Evolutionary conservation across 1,284 basidiomycete genomes (phyloP), one percentile per base, ranked within the genome.

Genomic region (Leccinum olivaceoglutinosum): DNA sequence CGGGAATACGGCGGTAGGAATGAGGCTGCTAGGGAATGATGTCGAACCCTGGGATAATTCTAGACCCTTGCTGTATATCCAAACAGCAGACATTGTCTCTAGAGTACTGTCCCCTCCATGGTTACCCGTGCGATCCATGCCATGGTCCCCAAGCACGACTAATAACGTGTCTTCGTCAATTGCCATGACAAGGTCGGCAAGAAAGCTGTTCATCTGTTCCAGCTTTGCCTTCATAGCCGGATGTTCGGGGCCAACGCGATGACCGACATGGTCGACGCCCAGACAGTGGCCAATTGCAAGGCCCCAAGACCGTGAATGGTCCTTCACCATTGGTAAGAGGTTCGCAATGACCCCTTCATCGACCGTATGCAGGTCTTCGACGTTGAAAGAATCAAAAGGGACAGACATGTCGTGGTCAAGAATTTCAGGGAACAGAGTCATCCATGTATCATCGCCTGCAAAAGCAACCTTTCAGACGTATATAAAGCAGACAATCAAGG

Each of bases 401-500:
- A 87, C 90, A 1, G 87, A 82, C 77, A 90, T 86, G 67, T 90
- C 88, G 36, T 78, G 72, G 54, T 84, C 81, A 67, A 98, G 94
- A 1, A 86, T 78, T 59, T 83, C 76, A 0, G 96, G 93, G 73
- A 96, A 99, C 14, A 97, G 85, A 2, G 88, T 86, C 74, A 90
- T 84, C 97, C 97, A 99, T 0, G 96, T 99, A 73, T 98, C 94
- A 73, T 99, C 96, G 0, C 96, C 96, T 85, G 93, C 94, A 73
- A 98, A 92, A 1, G 90, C 90, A 62, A 88, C 78, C 83, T 86
- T 72, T 64, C 58, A 59, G 57, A 63, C 58, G 57, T 67, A 57
- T 62, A 66, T 63, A 62, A 51, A 58, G 32, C n/a, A 16, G 18
- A 41, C 29, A 4, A 55, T 49, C 11, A 14, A 64, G 10, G 46